Percentiles rank a stretch among this genome's conserved stretches.
phyloP scores from a whole-genome alignment of 129 eudicot genomes.

The Arctium lappa region DNA sequence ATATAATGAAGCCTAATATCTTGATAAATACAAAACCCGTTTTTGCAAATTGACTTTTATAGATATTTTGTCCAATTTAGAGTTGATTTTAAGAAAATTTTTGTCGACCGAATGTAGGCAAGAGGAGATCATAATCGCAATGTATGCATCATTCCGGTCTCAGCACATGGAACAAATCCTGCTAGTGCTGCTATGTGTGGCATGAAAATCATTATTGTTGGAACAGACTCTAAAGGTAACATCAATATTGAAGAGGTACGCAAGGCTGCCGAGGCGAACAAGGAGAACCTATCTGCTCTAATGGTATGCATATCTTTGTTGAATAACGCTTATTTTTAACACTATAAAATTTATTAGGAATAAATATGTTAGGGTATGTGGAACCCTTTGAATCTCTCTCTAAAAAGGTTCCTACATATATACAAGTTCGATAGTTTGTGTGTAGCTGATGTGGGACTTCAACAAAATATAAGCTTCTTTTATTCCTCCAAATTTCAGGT shows the following conservation, averaged over 20 bases:
- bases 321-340: not conserved
- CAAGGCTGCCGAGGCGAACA: slow-evolving; percentile 75
- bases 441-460: not conserved
- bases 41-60: not conserved
- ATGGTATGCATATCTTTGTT: slow-evolving; percentile 38
- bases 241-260: slow-evolving; percentile 72
- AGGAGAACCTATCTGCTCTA: slow-evolving; percentile 63
- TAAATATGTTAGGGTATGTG: not conserved
- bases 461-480: not conserved
- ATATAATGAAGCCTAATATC: slow-evolving; percentile 8
- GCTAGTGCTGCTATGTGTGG: slow-evolving; percentile 99
- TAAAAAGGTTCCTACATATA: no score
- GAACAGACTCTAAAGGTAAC: slow-evolving; percentile 95
- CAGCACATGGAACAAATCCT: slow-evolving; percentile 97
- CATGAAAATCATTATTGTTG: slow-evolving; percentile 85
- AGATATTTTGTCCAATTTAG: not conserved
- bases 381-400: not conserved
- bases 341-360: not conserved
- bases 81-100: not conserved
- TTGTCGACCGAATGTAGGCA: slow-evolving; percentile 43
- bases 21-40: not conserved
- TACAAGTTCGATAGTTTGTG: not conserved
- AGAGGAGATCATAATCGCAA: slow-evolving; percentile 92
- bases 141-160: slow-evolving; percentile 91
- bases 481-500: slow-evolving; percentile 35